phyloP scores from a whole-genome alignment of 78 protist genomes.

The Polysphondylium violaceum region DNA sequence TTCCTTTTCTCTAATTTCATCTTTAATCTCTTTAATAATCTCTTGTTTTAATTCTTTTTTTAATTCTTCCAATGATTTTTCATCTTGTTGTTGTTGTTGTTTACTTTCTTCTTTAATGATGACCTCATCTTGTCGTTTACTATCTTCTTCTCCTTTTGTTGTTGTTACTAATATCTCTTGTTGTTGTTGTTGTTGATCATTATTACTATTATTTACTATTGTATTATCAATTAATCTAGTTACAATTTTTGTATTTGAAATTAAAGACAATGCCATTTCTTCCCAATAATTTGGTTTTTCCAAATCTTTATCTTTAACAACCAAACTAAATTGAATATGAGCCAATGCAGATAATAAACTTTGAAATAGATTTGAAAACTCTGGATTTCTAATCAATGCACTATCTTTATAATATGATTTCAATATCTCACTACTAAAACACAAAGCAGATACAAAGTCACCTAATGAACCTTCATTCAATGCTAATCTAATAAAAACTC shows the following conservation, averaged over 20 bases:
- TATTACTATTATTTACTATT: too few relatives aligned
- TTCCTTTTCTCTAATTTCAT: neutral
- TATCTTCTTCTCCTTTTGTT: neutral
- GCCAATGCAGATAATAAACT: slow-evolving; percentile 16
- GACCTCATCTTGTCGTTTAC: neutral
- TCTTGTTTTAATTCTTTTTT: neutral
- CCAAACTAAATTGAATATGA: slow-evolving; percentile 55
- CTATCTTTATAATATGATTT: slow-evolving; percentile 63
- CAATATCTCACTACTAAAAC: slow-evolving; percentile 9
- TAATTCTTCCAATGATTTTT: neutral
- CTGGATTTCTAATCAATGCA: slow-evolving; percentile 43
- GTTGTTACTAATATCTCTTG: neutral
- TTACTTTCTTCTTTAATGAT: neutral
- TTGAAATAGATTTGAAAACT: slow-evolving; percentile 12
- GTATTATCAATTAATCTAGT: neutral
- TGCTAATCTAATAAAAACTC: slow-evolving; percentile 48
- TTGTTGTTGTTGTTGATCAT: neutral
- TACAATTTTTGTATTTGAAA: slow-evolving; percentile 1
- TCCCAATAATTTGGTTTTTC: slow-evolving; percentile 68
- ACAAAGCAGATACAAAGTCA: slow-evolving; percentile 32
- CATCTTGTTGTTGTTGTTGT: neutral
- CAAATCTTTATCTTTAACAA: slow-evolving; percentile 45
- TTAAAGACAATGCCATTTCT: slow-evolving; percentile 26
- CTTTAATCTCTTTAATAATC: slow-evolving; percentile 12
- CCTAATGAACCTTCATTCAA: slow-evolving; percentile 51